Base-by-base conservation (phyloP, 2,329 filamentous ascomycete species). In the Tothia fuscella region DNA sequence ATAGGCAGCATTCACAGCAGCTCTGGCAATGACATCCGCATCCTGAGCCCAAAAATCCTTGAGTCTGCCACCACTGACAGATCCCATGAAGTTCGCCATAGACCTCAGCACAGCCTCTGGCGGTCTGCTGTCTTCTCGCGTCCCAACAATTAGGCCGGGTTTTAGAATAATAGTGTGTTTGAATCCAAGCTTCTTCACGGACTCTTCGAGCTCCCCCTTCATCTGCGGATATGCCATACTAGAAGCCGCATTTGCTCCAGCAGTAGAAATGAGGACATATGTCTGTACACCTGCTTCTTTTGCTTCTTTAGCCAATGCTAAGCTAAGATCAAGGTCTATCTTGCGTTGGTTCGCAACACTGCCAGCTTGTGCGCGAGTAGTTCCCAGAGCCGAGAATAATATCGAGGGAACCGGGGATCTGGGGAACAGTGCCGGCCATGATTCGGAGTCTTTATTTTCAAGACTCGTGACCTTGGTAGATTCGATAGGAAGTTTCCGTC, bases 181-280 rank as follows among this genome's bases (percentile, higher is more conserved):
- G 55, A 94, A 94, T 4, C 66, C 79, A 3, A 89, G 62, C 31
- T 63, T 73, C 56, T 75, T 74, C 46, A 94, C 72, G 13, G 76
- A 68, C 25, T 93, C 81, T 59, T 96, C 89, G 30, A 94, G 76
- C 51, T 91, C 83, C 19, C 76, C 78, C 68, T 95, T 95, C 84
- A 95, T 91, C 59, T 68, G 68, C 1, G 60, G 20, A 46, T 82
- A 83, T 0, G 66, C 58, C 5, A 80, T 56, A 1, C 51, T 67
- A 49, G 64, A 75, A 47, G 62, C 71, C 62, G 53, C 67, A 63
- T 56, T 74, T n/a, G 65, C 67, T 38, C 60, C 64, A 1, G 53
- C 64, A 17, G 71, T 69, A 1, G 81, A 87, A 43, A 93, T 71
- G 48, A 93, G 78, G 17, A 95, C 78, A 54, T 82, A 93, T 2